Evolutionary conservation across 768 basidiomycete species (phyloP), one percentile per base, ranked within the genome.

Genomic region (Strobilomyces dryophilus): DNA sequence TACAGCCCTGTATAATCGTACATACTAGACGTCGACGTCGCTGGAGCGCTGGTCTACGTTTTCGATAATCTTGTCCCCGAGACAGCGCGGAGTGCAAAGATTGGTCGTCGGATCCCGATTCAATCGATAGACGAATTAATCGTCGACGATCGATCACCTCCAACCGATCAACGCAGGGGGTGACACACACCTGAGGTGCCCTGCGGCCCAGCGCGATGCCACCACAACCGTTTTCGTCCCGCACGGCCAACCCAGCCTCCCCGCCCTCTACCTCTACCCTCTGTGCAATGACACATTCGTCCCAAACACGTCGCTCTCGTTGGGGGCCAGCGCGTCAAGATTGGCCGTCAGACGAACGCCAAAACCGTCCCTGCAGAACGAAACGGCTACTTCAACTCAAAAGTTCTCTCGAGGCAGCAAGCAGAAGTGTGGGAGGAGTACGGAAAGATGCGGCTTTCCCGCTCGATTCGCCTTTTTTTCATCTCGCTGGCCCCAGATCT

Each of bases 401-500:
- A 24, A 24, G 24, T 24, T 24, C 24, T 24, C 24, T 24, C 24
- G 24, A 24, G 24, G 24, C 24, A 91, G 74, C 95, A 98, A 66
- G 95, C 95, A 14, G 95, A 98, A 73, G 90, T 99, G n/a, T 99
- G 88, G 74, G 92, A 95, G 55, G 76, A n/a, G n/a, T n/a, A 71
- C 41, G 84, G 82, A 43, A 95, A 95, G 83, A 94, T 92, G 45
- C 46, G 76, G 66, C 12, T 6, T 5, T 43, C 49, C 44, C 17
- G 4, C 49, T 21, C 24, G 31, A 40, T 35, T 35, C 32, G 40
- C 44, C 41, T 47, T 42, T 59, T n/a, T 48, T 54, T 40, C 58
- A 58, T 31, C 55, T 56, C 42, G 7, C 29, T 53, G 36, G 41
- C 52, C 5, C 31, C 42, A 98, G 93, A 94, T 98, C 71, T 95